A percentile compares a stretch with the other conserved stretches of the same genome.
Conservation (phyloP, 148 eudicot genomes). For the Vaccinium macrocarpon region DNA sequence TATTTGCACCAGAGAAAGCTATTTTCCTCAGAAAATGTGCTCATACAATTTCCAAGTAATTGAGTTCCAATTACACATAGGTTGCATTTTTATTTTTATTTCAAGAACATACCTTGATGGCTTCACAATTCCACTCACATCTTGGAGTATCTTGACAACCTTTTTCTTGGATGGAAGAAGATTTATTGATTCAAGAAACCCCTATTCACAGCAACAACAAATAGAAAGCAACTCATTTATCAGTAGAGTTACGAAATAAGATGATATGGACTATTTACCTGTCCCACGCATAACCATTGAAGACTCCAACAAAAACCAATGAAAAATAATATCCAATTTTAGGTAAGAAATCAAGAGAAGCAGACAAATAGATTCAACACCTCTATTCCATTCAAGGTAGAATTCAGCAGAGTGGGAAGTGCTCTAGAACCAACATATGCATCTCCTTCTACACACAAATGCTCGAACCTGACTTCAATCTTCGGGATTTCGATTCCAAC, state of each 20-base stretch:
- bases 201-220: constrained; percentile 20
- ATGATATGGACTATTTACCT: background rate
- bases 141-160: constrained; percentile 33
- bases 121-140: constrained; percentile 35
- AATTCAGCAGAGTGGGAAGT: constrained; percentile 43
- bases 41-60: background rate
- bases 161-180: constrained; percentile 36
- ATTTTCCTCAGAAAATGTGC: background rate
- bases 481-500: constrained; percentile 42
- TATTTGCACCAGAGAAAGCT: background rate
- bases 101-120: constrained; percentile 36
- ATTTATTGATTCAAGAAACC: constrained; percentile 31
- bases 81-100: background rate
- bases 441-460: constrained; percentile 44
- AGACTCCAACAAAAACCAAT: background rate
- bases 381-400: constrained; percentile 37
- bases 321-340: background rate
- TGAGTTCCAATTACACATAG: background rate
- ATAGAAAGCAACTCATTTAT: background rate
- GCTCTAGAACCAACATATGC: constrained; percentile 41
- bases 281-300: background rate
- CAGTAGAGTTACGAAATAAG: background rate
- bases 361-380: constrained; percentile 8
- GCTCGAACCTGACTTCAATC: constrained; percentile 36
- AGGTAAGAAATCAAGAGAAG: background rate